These are phyloP conservation scores for Pseudogymnoascus sp. DNA, from an alignment of 2,329 filamentous ascomycete species.

Conservation along the genomic window DNA sequence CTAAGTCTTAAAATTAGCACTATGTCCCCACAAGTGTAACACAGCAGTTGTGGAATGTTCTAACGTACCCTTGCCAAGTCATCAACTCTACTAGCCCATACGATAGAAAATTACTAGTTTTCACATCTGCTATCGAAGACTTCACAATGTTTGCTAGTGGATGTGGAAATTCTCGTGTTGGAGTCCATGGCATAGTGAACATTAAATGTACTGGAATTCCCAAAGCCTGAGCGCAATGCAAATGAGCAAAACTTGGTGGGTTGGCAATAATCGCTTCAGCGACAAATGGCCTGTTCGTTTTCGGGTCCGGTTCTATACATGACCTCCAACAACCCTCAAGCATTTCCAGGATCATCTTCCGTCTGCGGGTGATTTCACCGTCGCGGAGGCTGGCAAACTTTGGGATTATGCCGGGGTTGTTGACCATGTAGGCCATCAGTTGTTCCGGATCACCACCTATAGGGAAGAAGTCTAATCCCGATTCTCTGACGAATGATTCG, in stretches of 20 bases:
- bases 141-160: constrained; percentile 40
- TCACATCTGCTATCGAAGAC: constrained; percentile 27
- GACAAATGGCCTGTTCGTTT: constrained; percentile 17
- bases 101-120: constrained; percentile 36
- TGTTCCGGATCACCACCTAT: constrained; percentile 61
- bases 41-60: background rate
- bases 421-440: constrained; percentile 65
- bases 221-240: constrained; percentile 20
- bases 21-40: background rate
- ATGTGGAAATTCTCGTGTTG: constrained; percentile 20
- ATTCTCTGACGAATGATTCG: constrained; percentile 41
- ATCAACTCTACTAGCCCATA: constrained; percentile 41
- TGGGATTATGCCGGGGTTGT: constrained; percentile 40
- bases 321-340: constrained; percentile 32
- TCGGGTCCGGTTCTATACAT: constrained; percentile 30
- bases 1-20: background rate
- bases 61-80: constrained; percentile 40
- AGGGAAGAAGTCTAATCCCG: constrained; percentile 50
- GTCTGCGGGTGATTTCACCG: constrained; percentile 32
- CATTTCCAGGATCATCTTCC: constrained; percentile 32
- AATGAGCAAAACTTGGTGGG: constrained; percentile 24
- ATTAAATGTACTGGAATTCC: constrained; percentile 14
- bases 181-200: constrained; percentile 22
- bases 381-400: constrained; percentile 30
- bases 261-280: constrained; percentile 25